Evolutionary conservation across 805 yeast genomes (phyloP), one percentile per base, ranked within the genome.

Genomic region (Jamesozyma hellenica): DNA sequence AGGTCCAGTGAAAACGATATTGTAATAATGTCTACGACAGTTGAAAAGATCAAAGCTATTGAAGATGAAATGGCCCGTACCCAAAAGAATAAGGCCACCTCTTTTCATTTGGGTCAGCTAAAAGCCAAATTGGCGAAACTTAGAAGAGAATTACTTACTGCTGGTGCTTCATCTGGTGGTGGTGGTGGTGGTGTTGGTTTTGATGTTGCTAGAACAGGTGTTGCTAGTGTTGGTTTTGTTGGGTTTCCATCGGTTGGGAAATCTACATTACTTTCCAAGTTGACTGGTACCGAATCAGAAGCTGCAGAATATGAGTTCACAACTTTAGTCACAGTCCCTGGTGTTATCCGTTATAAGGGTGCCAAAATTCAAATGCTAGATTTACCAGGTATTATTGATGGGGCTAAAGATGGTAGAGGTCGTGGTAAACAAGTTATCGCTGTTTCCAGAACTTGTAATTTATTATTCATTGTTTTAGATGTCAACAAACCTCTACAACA

Each of bases 251-350:
- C 97, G 1, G 98, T 92, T 25, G 74, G 73, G 45, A 83, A 83
- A 55, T 77, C 85, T 8, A 92, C 99, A 1, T 65, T 92, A 43
- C 72, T 92, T 50, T 77, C 85, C 23, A 82, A 85, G 61, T 67
- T 92, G 36, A 92, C 98, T 0, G 97, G 98, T 47, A 88, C 96
- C 3, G 94, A 86, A 58, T 82, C 95, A 1, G 98, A 90, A 63
- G 96, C 82, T n/a, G 96, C 97, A 10, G 97, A 86, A 5, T 90
- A 90, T 58, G 98, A 92, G 64, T 92, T 92, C 69, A 92, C 98
- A 21, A 92, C 98, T 0, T 73, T 92, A 58, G 92, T 96, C 21
- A 90, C 98, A 0, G 97, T 92, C 42, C 97, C 97, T 0, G 97
- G 98, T 64, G 85, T 86, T 32, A 87, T 92, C 57, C 81, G 83